Evolutionary conservation across 768 basidiomycete genomes (phyloP).

Genomic region (Auricularia sp.): DNA sequence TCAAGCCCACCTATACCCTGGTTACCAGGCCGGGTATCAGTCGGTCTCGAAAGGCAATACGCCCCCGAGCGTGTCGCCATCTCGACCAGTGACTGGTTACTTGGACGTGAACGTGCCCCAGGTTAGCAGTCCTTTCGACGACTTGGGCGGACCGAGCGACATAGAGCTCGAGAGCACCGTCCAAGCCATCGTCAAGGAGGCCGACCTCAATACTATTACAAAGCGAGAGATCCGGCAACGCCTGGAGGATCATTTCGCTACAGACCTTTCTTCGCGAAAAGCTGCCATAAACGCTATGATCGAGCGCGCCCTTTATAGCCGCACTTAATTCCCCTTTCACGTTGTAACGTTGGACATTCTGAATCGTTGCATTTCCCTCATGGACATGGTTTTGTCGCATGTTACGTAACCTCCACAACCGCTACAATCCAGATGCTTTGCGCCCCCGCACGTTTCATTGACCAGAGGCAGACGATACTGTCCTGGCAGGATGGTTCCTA

Average conservation of each 20-base stretch:
- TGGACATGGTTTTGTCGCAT: not conserved
- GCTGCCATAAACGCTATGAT: slow-evolving; percentile 67
- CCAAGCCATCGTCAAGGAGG: slow-evolving; percentile 57
- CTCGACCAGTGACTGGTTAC: slow-evolving; percentile 66
- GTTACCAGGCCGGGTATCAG: slow-evolving; percentile 64
- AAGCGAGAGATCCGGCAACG: slow-evolving; percentile 82
- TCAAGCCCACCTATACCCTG: slow-evolving; percentile 53
- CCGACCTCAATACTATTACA: slow-evolving; percentile 83
- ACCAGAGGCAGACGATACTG: too few species aligned
- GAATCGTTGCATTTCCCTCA: not conserved
- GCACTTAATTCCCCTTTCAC: not conserved
- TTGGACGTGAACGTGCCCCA: slow-evolving; percentile 58
- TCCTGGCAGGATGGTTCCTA: too few species aligned
- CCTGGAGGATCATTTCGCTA: slow-evolving; percentile 73
- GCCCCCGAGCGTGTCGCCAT: slow-evolving; percentile 28
- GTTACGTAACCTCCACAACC: not conserved
- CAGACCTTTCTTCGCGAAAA: slow-evolving; percentile 65
- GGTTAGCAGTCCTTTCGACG: slow-evolving; percentile 43
- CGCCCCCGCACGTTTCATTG: not conserved
- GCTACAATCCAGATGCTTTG: not conserved
- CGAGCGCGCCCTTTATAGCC: slow-evolving; percentile 48
- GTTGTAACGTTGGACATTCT: not conserved
- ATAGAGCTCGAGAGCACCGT: slow-evolving; percentile 66
- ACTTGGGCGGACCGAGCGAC: slow-evolving; percentile 47
- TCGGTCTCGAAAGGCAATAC: slow-evolving; percentile 40